Base-by-base conservation (phyloP, 1,284 basidiomycete genomes). In the Ceratobasidium sp. region DNA sequence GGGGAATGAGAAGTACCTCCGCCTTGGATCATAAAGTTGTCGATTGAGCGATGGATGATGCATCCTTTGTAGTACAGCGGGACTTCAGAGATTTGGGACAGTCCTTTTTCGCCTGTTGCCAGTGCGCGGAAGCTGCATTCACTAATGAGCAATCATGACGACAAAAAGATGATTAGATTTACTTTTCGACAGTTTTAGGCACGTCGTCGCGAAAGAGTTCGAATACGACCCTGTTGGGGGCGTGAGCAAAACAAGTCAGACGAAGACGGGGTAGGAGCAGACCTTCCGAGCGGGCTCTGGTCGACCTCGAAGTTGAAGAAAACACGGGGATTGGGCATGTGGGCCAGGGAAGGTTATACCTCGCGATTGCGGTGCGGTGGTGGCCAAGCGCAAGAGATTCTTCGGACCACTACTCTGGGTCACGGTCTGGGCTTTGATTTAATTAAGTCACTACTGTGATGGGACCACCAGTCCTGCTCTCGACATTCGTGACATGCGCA, bases 131-230 rank as follows among this genome's bases (percentile, higher is more conserved):
- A 98, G 85, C 94, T 95, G 80, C n/a, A n/a, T n/a, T 5, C 58
- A 58, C 69, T 61, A 7, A 17, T 79, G 75, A 61, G 67, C 42
- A 10, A n/a, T n/a, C 37, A 76, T 23, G 42, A 60, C 51, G 26
- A 26, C 61, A 39, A 47, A 68, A 51, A 33, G 31, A 20, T 17
- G 51, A 42, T n/a, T 42, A 31, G 45, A 81, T 88, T 78, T 80
- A 94, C 93, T 97, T 97, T 86, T 97, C 96, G 74, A 88, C 88
- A 5, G 95, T 95, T 84, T 92, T 92, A 8, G 96, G 96, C 3
- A 90, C 91, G 4, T 86, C 86, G 82, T 92, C 91, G 78, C 85
- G 88, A 86, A 89, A 96, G 11, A 97, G 86, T 83, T 97, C 95
- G 78, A 96, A 93, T 79, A 96, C 87, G 77, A 94, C 87, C 79